Evolutionary conservation across 192 early-diverging fungal genomes (phyloP).

Genomic region (Endogone sp.): DNA sequence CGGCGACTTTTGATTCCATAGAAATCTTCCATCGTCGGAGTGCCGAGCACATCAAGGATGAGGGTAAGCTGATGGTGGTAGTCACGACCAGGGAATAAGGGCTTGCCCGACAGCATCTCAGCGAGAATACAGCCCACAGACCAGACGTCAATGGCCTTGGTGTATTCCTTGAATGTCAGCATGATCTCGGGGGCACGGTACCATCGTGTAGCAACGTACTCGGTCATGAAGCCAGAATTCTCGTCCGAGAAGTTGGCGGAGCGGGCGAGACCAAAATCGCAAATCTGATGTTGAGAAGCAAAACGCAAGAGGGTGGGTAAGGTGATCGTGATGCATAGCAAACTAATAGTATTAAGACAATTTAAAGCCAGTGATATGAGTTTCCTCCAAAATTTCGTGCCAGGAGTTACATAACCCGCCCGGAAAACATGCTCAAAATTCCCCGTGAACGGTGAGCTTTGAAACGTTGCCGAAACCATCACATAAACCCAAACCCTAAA

Average conservation of each 20-base stretch:
- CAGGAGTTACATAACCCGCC: too few species aligned
- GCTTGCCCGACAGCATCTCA: slow-evolving; percentile 77
- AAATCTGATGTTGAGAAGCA: too few species aligned
- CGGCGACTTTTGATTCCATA: slow-evolving; percentile 74
- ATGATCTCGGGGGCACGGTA: slow-evolving; percentile 95
- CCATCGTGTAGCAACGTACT: slow-evolving; percentile 94
- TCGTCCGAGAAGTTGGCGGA: slow-evolving; percentile 80
- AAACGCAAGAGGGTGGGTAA: background rate
- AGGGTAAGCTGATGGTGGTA: slow-evolving; percentile 96
- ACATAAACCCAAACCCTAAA: too few species aligned
- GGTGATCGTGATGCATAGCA: background rate
- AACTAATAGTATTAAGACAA: too few species aligned
- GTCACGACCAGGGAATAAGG: slow-evolving; percentile 80
- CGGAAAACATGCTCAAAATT: too few species aligned
- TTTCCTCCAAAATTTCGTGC: background rate
- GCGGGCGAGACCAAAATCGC: slow-evolving; percentile 98
- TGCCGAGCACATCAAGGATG: slow-evolving; percentile 95
- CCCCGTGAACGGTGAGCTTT: too few species aligned
- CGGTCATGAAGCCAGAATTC: slow-evolving; percentile 90
- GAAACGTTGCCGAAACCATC: too few species aligned
- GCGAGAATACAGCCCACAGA: slow-evolving; percentile 87
- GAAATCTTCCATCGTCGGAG: slow-evolving; percentile 89
- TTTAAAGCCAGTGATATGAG: too few species aligned
- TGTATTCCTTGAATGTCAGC: slow-evolving; percentile 96
- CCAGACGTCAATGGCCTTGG: slow-evolving; percentile 97